Evolutionary conservation across 2,329 filamentous ascomycete species (phyloP).

Genomic region (Chaetomiaceae sp.): DNA sequence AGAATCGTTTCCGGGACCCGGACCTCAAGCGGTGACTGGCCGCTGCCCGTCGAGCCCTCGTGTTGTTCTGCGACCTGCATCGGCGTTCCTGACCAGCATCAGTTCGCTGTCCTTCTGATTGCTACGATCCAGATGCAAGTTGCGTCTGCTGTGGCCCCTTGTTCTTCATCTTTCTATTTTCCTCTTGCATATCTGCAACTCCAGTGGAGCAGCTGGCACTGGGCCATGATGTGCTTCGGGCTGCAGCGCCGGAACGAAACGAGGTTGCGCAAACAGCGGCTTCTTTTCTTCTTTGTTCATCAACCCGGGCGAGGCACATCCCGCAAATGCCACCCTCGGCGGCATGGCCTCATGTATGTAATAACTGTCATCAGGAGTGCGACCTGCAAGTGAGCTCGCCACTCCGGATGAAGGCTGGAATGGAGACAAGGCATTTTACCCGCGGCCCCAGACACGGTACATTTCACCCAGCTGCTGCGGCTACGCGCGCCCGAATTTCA

Average conservation of each 20-base stretch:
- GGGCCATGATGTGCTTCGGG: slow-evolving; percentile 17
- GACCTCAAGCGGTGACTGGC: slow-evolving; percentile 20
- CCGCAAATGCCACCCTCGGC: slow-evolving; percentile 13
- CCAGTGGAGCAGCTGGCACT: not conserved
- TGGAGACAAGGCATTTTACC: slow-evolving; percentile 28
- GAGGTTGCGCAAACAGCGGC: slow-evolving; percentile 7
- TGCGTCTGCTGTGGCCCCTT: not conserved
- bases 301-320: slow-evolving; percentile 4
- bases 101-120: not conserved
- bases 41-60: slow-evolving; percentile 7
- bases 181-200: slow-evolving; percentile 6
- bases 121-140: slow-evolving; percentile 3
- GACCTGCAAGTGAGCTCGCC: slow-evolving; percentile 23
- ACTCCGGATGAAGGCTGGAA: slow-evolving; percentile 25
- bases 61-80: slow-evolving; percentile 15
- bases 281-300: slow-evolving; percentile 5
- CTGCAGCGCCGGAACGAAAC: not conserved
- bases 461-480: slow-evolving; percentile 29
- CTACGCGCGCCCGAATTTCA: slow-evolving; percentile 27
- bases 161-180: slow-evolving; percentile 6
- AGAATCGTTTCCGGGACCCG: slow-evolving; percentile 10
- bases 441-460: slow-evolving; percentile 27
- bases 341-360: slow-evolving; percentile 19
- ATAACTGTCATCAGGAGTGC: slow-evolving; percentile 19
- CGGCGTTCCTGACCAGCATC: slow-evolving; percentile 14